Base-by-base conservation (phyloP, 345 rosid species). In the Boechera stricta region DNA sequence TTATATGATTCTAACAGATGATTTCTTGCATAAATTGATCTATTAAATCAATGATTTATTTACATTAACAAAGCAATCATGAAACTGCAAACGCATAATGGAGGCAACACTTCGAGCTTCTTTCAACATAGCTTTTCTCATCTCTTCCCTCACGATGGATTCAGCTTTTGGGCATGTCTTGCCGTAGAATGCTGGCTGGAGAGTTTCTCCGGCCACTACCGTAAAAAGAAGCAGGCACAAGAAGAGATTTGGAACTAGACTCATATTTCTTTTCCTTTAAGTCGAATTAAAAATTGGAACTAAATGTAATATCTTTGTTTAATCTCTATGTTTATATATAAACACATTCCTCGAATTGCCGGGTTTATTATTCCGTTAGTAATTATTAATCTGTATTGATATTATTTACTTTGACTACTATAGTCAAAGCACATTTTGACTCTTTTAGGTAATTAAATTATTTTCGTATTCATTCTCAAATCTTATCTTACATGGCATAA, bases 21-120 rank as follows among this genome's bases (percentile, higher is more conserved):
- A 6, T 54, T 32, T 16, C 16, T 10, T 10, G 2, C 2, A 16
- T 29, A 33, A 18, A 7, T 8, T 44, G 12, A 64, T 28, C 16
- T 47, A 48, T 1, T 7, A 5, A 48, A 36, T 36, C 6, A 33
- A 5, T 33, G 6, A 28, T 28, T 51, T 49, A 18, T 0, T 29
- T 85, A 92, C 97, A 71, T 92, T 89, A 51, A 90, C 96, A 31
- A 90, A 87, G 85, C 97, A 90, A 74, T 90, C 98, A 15, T 93
- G 98, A 85, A 93, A 90, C 16, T 89, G 98, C 64, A 89, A 88
- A n/a, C 97, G 92, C 98, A 93, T 91, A 69, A 93, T 87, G 1
- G 98, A 93, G 67, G 98, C 95, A 1, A 79, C 85, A 48, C 92
- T 87, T 77, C 97, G 80, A 21, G 95, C 87, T 74, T 93, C 98